Base-by-base conservation (phyloP, 352 stramenopile species). In the Globisporangium splendens region DNA sequence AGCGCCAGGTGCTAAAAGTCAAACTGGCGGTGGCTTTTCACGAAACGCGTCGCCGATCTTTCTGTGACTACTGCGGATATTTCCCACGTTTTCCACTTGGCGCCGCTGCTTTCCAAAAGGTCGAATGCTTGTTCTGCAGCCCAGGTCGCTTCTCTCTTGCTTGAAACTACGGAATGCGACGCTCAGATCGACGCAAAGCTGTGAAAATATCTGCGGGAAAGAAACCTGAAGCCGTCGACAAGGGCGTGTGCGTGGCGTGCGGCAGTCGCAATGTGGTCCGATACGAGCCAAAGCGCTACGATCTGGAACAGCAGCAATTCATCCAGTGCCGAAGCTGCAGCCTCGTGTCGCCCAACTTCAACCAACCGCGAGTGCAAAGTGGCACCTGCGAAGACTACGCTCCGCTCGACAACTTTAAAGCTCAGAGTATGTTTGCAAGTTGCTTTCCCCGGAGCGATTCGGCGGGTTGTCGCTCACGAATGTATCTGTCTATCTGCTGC, bases 321-420 rank as follows among this genome's bases (percentile, higher is more conserved):
- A 54, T 86, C 41, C 73, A 80, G 38, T 89, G 79, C 31, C 74
- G 77, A 48, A 62, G 54, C 52, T 89, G 79, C 39, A 61, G 70
- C 15, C 56, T 89, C 41, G 67, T 86, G 18, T 73, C 70, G 10
- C 72, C 73, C 11, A 62, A 85, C 62, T 80, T 82, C 35, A 80
- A 61, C 46, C 63, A 69, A 43, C 63, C 47, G 17, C 71, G 77
- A 28, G 42, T 24, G 15, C 60, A 46, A 11, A 50, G 62, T 24
- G 57, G 68, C 8, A 62, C 70, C 13, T 42, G 59, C 17, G 63
- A 68, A n/a, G 63, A 66, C 22, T 73, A 68, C 21, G 31, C 51
- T 2, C 48, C 68, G 8, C 63, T 80, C 11, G 62, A 82, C 22
- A 73, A 59, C 35, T 51, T 57, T 42, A 59, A 62, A 35, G 59